Evolutionary conservation across 83 land plant genomes (phyloP).

Genomic region (Larix sibirica): DNA sequence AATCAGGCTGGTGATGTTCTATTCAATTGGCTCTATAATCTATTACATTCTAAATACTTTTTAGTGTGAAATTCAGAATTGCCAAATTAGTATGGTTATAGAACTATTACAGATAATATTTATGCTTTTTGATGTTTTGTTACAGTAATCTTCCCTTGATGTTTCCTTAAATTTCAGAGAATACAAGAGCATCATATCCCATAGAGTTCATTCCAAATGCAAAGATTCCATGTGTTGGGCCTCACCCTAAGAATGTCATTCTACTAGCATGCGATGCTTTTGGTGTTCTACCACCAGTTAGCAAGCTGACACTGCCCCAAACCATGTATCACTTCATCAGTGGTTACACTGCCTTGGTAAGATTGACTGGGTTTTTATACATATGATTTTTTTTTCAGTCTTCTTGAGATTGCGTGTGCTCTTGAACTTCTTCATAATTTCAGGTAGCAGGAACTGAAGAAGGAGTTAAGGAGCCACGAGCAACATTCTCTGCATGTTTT

Average conservation of each 20-base stretch:
- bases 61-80: not conserved
- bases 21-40: not conserved
- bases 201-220: constrained; percentile 27
- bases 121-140: not conserved
- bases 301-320: constrained; percentile 32
- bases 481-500: constrained; percentile 29
- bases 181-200: constrained; percentile 29
- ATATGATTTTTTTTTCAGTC: not conserved
- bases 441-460: constrained; percentile 33
- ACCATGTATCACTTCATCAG: constrained; percentile 31
- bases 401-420: not conserved
- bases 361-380: not conserved
- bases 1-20: not conserved
- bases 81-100: not conserved
- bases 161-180: constrained; percentile 11
- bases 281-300: constrained; percentile 33
- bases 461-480: constrained; percentile 25
- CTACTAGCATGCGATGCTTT: constrained; percentile 30
- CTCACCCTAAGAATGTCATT: constrained; percentile 29
- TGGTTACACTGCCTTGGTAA: constrained; percentile 32
- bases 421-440: not conserved
- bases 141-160: not conserved
- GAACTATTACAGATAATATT: not conserved
- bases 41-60: not conserved
- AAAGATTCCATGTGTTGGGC: constrained; percentile 29